phyloP scores from a whole-genome alignment of 139 green algal genomes.

The Pleodorina starrii region DNA sequence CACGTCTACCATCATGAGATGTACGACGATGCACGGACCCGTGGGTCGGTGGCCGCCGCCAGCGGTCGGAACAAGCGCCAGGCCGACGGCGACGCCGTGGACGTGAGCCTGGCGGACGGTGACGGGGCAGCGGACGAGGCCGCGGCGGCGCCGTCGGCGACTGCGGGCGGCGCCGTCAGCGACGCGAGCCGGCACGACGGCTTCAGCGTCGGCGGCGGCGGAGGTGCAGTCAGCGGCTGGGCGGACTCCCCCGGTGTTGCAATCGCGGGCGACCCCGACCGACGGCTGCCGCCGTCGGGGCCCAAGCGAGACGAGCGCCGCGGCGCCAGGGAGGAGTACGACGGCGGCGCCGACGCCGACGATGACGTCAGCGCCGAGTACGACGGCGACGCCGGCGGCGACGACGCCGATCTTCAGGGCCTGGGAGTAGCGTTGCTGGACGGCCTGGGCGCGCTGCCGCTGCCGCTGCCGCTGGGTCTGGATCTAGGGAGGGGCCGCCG shows the following conservation, averaged over 20 bases:
- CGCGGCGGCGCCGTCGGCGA: not conserved
- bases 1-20: not conserved
- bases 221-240: not conserved
- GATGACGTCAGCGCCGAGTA: not conserved
- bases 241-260: not conserved
- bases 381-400: not conserved
- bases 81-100: conserved; percentile 20
- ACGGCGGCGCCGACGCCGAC: not conserved
- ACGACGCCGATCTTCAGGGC: not conserved
- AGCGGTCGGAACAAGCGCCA: conserved; percentile 1
- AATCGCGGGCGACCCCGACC: too few relatives aligned
- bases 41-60: not conserved
- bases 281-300: not conserved
- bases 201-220: not conserved
- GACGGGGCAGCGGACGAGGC: not conserved
- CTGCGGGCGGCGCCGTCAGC: not conserved
- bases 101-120: not conserved
- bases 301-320: not conserved
- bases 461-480: not conserved
- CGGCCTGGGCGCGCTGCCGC: conserved; percentile 1
- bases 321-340: not conserved
- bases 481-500: not conserved
- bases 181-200: not conserved
- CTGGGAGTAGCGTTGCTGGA: not conserved
- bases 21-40: not conserved